These are phyloP conservation scores for Catharanthus roseus DNA, from an alignment of 257 asterid genomes.

Conservation along the genomic window DNA sequence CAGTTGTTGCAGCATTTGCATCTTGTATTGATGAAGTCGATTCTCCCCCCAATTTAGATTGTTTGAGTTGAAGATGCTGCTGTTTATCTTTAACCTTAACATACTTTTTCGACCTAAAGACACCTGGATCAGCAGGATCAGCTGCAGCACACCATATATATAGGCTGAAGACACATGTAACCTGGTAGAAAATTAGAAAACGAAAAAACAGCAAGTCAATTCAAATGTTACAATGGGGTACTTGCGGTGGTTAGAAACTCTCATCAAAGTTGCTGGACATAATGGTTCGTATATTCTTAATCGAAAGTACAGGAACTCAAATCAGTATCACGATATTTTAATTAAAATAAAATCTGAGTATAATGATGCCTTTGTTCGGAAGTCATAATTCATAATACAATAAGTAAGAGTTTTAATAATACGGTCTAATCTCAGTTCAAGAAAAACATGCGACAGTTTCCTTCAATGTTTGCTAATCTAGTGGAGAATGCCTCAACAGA, in stretches of 20 bases:
- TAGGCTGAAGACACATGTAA: conserved; percentile 64
- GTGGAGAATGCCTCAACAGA: background rate
- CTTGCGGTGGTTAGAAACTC: too few relatives aligned
- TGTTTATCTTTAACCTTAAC: conserved; percentile 44
- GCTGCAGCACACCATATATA: conserved; percentile 95
- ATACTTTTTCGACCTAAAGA: conserved; percentile 80
- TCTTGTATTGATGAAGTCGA: conserved; percentile 51
- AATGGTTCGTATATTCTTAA: background rate
- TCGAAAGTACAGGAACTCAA: background rate
- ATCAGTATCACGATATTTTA: too few relatives aligned
- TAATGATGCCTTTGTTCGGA: background rate
- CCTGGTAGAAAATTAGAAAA: conserved; percentile 37
- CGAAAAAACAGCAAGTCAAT: conserved; percentile 1
- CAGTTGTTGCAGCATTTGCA: conserved; percentile 38
- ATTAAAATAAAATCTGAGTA: background rate
- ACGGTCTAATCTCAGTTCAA: background rate
- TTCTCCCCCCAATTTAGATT: conserved; percentile 56
- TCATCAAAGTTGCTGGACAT: background rate
- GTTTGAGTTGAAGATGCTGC: conserved; percentile 31
- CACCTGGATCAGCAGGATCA: conserved; percentile 96
- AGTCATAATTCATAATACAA: background rate
- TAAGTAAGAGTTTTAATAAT: background rate
- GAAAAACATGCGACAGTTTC: background rate
- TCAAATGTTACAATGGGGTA: background rate
- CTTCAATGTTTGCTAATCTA: background rate